Conservation (phyloP, 371 early-diverging fungal genomes). For the Apophysomyces variabilis region DNA sequence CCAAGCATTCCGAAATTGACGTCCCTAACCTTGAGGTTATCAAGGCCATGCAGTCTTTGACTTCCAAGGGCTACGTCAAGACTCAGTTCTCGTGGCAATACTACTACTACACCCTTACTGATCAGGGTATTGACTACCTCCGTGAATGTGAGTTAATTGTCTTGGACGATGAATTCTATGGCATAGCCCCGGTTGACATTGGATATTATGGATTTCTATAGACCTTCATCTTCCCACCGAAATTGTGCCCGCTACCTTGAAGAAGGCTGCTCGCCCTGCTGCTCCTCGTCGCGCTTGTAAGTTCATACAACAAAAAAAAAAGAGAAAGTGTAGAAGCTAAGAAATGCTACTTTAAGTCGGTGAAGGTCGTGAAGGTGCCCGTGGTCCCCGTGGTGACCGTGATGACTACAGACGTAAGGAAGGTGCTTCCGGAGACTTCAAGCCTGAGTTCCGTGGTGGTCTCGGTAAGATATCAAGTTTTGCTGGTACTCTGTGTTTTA, state of each 20-base stretch:
- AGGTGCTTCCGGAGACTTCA: conserved; percentile 91
- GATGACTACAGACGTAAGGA: conserved; percentile 95
- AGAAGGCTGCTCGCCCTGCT: conserved; percentile 84
- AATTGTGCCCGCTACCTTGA: conserved; percentile 97
- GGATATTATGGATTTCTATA: conserved; percentile 12
- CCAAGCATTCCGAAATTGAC: conserved; percentile 93
- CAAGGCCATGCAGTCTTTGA: conserved; percentile 97
- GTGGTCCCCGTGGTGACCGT: conserved; percentile 73
- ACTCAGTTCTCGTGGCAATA: conserved; percentile 99
- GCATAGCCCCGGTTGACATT: neutral
- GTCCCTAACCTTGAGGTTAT: conserved; percentile 99
- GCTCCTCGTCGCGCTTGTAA: conserved; percentile 74
- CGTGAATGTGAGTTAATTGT: conserved; percentile 71
- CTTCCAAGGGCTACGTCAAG: conserved; percentile 94
- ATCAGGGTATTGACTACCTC: conserved; percentile 97
- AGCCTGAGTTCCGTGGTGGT: conserved; percentile 94
- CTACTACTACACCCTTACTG: conserved; percentile 99
- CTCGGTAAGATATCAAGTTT: conserved; percentile 52
- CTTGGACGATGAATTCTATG: neutral
- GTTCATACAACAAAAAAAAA: conserved; percentile 5
- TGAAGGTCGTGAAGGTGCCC: conserved; percentile 58
- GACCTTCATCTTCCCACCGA: conserved; percentile 95
- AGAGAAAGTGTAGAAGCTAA: neutral
- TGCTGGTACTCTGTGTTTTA: neutral
- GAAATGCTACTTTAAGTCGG: conserved; percentile 29